Evolutionary conservation across 768 basidiomycete genomes (phyloP).

Genomic region (Gloeostereum incarnatum): DNA sequence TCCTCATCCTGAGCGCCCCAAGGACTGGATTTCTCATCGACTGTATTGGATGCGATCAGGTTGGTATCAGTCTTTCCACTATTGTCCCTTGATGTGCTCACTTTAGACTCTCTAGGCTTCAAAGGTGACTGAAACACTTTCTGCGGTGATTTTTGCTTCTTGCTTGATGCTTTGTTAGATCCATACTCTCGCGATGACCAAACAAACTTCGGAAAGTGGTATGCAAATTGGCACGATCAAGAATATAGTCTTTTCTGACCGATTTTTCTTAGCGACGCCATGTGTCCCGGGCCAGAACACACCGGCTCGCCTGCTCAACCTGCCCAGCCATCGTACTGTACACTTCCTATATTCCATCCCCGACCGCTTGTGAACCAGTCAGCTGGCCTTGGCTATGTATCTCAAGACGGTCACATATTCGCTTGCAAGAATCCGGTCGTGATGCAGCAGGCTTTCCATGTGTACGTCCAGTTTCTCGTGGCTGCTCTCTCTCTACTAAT

Average conservation of each 20-base stretch:
- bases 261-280: conserved; percentile 26
- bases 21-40: conserved; percentile 46
- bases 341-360: conserved; percentile 43
- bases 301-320: conserved; percentile 22
- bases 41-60: conserved; percentile 54
- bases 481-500: not conserved
- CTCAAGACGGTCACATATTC: conserved; percentile 48
- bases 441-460: conserved; percentile 48
- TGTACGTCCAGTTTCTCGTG: conserved; percentile 27
- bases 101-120: conserved; percentile 29
- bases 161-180: conserved; percentile 21
- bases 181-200: conserved; percentile 55
- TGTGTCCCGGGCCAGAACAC: conserved; percentile 48
- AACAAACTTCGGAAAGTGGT: conserved; percentile 45
- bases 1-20: conserved; percentile 36
- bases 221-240: conserved; percentile 5
- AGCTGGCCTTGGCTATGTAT: conserved; percentile 35
- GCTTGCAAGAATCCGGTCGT: conserved; percentile 42
- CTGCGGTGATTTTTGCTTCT: too few species aligned
- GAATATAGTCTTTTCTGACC: not conserved
- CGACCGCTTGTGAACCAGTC: conserved; percentile 18
- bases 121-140: conserved; percentile 39
- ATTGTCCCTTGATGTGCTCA: not conserved
- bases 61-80: conserved; percentile 13
- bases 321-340: conserved; percentile 44